phyloP scores from a whole-genome alignment of 129 eudicot genomes.

The Flaveria sonorensis region DNA sequence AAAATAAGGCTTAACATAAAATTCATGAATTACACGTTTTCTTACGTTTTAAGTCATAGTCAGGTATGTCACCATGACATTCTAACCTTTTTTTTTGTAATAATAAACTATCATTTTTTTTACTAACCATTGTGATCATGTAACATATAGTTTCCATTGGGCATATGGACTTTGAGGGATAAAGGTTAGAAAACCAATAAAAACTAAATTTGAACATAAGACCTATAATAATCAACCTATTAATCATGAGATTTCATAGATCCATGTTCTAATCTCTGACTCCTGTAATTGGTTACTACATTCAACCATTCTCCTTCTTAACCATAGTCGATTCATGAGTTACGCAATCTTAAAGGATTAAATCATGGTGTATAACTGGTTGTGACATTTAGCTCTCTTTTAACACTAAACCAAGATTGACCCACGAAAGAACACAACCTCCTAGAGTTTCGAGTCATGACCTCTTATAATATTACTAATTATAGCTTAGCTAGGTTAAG shows the following conservation, averaged over 20 bases:
- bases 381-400: not conserved
- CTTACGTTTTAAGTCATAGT: too few species aligned
- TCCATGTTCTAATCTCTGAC: not conserved
- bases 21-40: not conserved
- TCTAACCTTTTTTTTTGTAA: not conserved
- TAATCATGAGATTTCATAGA: not conserved
- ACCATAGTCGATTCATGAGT: not conserved
- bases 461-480: conserved; percentile 2
- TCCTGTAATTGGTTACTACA: not conserved
- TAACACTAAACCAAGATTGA: not conserved
- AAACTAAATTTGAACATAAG: too few species aligned
- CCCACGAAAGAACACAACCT: conserved; percentile 31
- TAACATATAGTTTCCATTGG: too few species aligned
- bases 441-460: conserved; percentile 43
- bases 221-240: not conserved
- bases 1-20: not conserved
- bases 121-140: too few species aligned
- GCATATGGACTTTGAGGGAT: not conserved
- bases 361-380: not conserved
- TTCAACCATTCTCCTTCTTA: not conserved
- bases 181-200: too few species aligned
- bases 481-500: conserved; percentile 29
- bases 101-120: too few species aligned
- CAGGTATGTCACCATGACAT: not conserved
- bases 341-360: not conserved